Evolutionary conservation across 2,329 filamentous ascomycete genomes (phyloP).

Genomic region (Aquanectria penicillioides): DNA sequence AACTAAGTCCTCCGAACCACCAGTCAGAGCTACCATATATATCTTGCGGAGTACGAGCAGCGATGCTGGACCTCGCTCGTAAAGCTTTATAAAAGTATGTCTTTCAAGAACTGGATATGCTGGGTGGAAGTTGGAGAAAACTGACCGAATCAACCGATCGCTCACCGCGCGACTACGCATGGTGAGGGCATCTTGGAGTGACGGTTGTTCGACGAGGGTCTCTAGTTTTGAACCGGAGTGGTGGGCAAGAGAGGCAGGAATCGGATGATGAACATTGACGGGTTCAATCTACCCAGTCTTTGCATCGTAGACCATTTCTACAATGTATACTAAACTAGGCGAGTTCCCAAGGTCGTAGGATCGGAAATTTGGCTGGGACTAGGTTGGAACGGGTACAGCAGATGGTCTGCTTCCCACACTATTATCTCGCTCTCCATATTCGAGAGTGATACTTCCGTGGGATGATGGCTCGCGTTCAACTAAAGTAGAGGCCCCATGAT

Average conservation of each 20-base stretch:
- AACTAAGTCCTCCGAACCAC: conserved; percentile 21
- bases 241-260: conserved; percentile 30
- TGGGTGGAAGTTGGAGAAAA: conserved; percentile 27
- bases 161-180: conserved; percentile 18
- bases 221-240: conserved; percentile 10
- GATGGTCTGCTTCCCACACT: neutral
- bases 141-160: conserved; percentile 15
- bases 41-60: conserved; percentile 21
- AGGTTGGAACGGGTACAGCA: neutral
- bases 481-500: no score
- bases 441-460: no score
- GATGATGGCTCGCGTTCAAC: no score
- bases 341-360: conserved; percentile 27
- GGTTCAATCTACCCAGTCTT: conserved; percentile 28
- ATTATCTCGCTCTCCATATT: no score
- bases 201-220: conserved; percentile 4
- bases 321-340: conserved; percentile 31
- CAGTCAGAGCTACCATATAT: conserved; percentile 22
- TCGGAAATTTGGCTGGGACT: neutral
- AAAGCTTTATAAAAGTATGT: neutral
- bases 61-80: conserved; percentile 10
- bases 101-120: conserved; percentile 27
- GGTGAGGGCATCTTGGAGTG: conserved; percentile 19
- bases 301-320: conserved; percentile 31
- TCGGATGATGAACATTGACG: conserved; percentile 33